These are phyloP conservation scores for Solanum dulcamara DNA, from an alignment of 257 asterid genomes.

Conservation along the genomic window DNA sequence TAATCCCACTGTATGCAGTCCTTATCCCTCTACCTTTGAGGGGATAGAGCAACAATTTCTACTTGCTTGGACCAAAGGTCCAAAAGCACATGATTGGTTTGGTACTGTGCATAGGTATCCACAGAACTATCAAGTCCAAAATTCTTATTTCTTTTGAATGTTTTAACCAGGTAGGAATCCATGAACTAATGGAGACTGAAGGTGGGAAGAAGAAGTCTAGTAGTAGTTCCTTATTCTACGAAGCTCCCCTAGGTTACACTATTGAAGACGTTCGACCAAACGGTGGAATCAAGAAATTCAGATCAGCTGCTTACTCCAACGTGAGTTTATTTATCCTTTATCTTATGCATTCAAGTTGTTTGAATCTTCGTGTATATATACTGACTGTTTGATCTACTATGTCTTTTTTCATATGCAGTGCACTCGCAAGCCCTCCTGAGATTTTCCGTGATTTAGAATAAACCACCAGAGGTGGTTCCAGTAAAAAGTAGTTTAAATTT, in stretches of 20 bases:
- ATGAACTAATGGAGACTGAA: slow-evolving; percentile 58
- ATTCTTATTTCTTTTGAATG: neutral
- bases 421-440: slow-evolving; percentile 82
- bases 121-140: neutral
- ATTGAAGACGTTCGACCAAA: slow-evolving; percentile 90
- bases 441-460: slow-evolving; percentile 3
- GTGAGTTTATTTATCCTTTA: slow-evolving; percentile 23
- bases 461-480: slow-evolving; percentile 16
- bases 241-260: slow-evolving; percentile 89
- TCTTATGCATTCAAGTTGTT: neutral
- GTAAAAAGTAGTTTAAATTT: slow-evolving; percentile 12
- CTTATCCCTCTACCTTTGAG: neutral
- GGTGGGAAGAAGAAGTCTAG: slow-evolving; percentile 79
- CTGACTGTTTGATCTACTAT: neutral
- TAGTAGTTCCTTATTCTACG: slow-evolving; percentile 58
- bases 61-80: neutral
- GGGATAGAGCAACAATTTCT: neutral
- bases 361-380: neutral
- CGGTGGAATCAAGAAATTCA: slow-evolving; percentile 90
- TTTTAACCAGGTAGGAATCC: slow-evolving; percentile 17
- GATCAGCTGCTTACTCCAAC: slow-evolving; percentile 97
- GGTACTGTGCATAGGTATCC: neutral
- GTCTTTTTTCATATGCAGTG: slow-evolving; percentile 38
- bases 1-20: too few relatives aligned
- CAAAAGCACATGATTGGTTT: neutral